Base-by-base conservation (phyloP, 345 rosid genomes). In the Heritiera littoralis region DNA sequence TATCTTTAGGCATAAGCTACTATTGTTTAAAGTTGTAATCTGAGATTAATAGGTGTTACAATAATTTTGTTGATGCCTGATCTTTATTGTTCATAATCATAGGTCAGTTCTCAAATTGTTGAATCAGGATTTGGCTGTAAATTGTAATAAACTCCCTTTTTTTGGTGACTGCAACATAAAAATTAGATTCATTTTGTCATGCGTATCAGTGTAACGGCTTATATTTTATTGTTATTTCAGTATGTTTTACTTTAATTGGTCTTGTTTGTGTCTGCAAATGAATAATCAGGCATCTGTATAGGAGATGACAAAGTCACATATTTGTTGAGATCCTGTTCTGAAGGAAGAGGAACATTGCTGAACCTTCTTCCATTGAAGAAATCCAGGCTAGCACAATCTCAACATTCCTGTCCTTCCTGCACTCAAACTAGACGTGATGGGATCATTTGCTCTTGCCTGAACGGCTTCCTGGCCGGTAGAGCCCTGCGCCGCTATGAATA, bases 301-400 rank as follows among this genome's bases (percentile, higher is more conserved):
- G 89, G 89, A 68, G 89, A 83, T 66, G 86, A 79, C 48, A 80
- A 69, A 59, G 83, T 85, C 18, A 32, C 82, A 54, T 83, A 85
- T 71, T 82, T 82, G 9, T 12, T 5, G 41, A 63, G 67, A 30
- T 30, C 41, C 35, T 81, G 87, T 30, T 85, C 80, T 78, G 85
- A 82, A 77, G 83, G 80, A 55, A 83, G 71, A 80, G 80, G 81
- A 32, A 84, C 79, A 7, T 81, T 84, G 4, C 79, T 75, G 23
- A 55, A 77, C 10, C 80, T 81, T 69, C 5, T 80, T 41, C 83
- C 78, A 52, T 55, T 74, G 77, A 54, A 61, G 63, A 85, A 81
- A 76, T 82, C 87, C 15, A 66, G 41, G 67, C 41, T 63, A 63
- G 41, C 67, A 63, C 67, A 63, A 63, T 63, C 41, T 6, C 18